Base-by-base conservation (phyloP, 352 stramenopile species). In the Globisporangium splendens region DNA sequence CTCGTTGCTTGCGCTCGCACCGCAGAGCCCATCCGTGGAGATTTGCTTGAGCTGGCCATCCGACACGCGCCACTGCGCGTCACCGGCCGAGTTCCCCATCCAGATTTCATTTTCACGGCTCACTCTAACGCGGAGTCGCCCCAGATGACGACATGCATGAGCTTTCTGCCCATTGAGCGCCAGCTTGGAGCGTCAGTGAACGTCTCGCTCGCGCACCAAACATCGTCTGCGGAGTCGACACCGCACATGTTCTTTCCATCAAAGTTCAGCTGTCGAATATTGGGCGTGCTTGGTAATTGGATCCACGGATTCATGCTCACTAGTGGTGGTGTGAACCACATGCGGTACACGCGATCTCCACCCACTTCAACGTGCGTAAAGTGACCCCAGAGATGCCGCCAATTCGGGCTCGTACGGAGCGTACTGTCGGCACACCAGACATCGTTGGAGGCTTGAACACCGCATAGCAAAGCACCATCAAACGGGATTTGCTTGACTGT, bases 21-120 rank as follows among this genome's bases (percentile, higher is more conserved):
- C 66, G 28, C 66, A 73, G 42, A 73, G 46, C 41, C 66, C 66
- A 35, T 73, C 62, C 11, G 54, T 65, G 38, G 66, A 70, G 28
- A 70, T 54, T 39, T 65, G 54, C 55, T 64, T 64, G 33, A 65
- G 59, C 38, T 44, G 42, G 13, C 62, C 62, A 2, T 58, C 54
- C 10, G 68, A 44, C 31, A 66, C 10, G 0, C 18, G 12, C 66
- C 66, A 73, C 5, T 52, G 33, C 1, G 57, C 21, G 1, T 46
- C 48, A n/a, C 54, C 58, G 21, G n/a, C 4, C 12, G 56, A 51
- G 14, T 47, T 54, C 2, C 53, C 62, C 11, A 42, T 22, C 38
- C 44, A 73, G 47, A 73, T 55, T 15, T 70, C 39, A n/a, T 65
- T 50, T 15, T 24, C 54, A 18, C 31, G 33, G 46, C 65, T 67